These are phyloP conservation scores for Henckelia pumila DNA, from an alignment of 257 asterid genomes.

Conservation along the genomic window DNA sequence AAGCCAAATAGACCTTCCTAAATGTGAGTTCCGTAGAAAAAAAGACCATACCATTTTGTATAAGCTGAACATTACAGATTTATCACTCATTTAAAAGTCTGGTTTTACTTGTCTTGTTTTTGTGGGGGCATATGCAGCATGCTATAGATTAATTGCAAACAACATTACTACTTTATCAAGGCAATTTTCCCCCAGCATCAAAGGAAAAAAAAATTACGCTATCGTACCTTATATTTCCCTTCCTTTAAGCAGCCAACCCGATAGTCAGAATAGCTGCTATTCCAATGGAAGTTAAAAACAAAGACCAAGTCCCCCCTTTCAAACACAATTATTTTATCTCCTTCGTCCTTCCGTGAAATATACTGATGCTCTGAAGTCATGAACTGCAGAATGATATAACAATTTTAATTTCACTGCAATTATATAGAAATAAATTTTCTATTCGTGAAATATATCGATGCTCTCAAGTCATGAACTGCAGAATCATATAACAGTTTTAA, in stretches of 20 bases:
- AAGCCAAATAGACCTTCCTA: background rate
- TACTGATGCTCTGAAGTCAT: constrained; percentile 92
- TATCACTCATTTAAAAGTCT: background rate
- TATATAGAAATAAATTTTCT: too few relatives aligned
- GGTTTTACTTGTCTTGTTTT: background rate
- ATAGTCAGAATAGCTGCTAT: constrained; percentile 74
- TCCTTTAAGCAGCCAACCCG: constrained; percentile 79
- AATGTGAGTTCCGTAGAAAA: background rate
- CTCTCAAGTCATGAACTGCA: constrained; percentile 94
- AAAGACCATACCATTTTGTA: background rate
- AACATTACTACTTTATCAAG: constrained; percentile 1
- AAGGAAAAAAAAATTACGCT: background rate
- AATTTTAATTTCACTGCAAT: background rate
- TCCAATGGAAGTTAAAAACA: constrained; percentile 93
- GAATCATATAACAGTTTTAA: constrained; percentile 5
- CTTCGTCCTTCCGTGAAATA: constrained; percentile 83
- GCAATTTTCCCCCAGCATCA: background rate
- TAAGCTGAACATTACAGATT: background rate
- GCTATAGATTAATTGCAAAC: background rate
- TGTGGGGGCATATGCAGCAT: background rate
- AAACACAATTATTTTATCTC: constrained; percentile 69
- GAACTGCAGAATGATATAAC: constrained; percentile 53
- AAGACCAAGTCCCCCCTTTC: constrained; percentile 84
- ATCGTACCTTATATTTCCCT: constrained; percentile 88
- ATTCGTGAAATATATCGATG: constrained; percentile 83